phyloP scores from a whole-genome alignment of 2,329 filamentous ascomycete species.

The Massarina eburnea region DNA sequence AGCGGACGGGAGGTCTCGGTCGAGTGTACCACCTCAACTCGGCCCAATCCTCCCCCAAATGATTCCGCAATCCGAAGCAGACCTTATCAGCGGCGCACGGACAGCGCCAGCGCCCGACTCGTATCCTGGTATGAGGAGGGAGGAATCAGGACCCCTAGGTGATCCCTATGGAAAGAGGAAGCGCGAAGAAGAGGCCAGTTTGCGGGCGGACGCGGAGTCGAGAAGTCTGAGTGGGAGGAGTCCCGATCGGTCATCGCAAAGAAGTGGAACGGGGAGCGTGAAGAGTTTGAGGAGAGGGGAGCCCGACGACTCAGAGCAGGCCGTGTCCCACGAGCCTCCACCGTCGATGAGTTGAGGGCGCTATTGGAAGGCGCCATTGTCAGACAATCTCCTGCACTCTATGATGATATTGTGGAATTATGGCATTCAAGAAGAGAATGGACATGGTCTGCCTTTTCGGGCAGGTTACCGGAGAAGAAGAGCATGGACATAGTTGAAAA shows the following conservation, averaged over 20 bases:
- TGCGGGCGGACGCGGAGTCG: slow-evolving; percentile 25
- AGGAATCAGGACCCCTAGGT: slow-evolving; percentile 24
- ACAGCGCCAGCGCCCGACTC: slow-evolving; percentile 36
- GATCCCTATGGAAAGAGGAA: slow-evolving; percentile 36
- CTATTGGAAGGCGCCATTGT: slow-evolving; percentile 9
- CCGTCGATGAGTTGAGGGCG: slow-evolving; percentile 18
- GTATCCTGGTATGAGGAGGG: slow-evolving; percentile 31
- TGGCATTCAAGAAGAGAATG: slow-evolving; percentile 12
- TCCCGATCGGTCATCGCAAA: slow-evolving; percentile 38
- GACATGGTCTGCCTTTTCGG: slow-evolving; percentile 17
- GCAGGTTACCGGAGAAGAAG: slow-evolving; percentile 29
- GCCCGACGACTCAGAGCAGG: slow-evolving; percentile 27
- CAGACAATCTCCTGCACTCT: background rate
- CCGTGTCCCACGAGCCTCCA: slow-evolving; percentile 16
- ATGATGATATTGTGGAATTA: slow-evolving; percentile 1
- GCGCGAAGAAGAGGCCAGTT: slow-evolving; percentile 28
- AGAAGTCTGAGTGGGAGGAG: slow-evolving; percentile 34
- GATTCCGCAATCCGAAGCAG: slow-evolving; percentile 34
- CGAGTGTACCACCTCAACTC: slow-evolving; percentile 41
- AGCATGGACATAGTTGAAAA: slow-evolving; percentile 16
- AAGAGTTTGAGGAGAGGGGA: slow-evolving; percentile 37
- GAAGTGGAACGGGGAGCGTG: slow-evolving; percentile 36
- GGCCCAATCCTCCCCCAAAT: slow-evolving; percentile 36
- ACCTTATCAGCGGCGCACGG: slow-evolving; percentile 37
- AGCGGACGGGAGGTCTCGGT: slow-evolving; percentile 31